Evolutionary conservation across 2,329 filamentous ascomycete genomes (phyloP), one percentile per base, ranked within the genome.

Genomic region (Akanthomyces uredinophilus): DNA sequence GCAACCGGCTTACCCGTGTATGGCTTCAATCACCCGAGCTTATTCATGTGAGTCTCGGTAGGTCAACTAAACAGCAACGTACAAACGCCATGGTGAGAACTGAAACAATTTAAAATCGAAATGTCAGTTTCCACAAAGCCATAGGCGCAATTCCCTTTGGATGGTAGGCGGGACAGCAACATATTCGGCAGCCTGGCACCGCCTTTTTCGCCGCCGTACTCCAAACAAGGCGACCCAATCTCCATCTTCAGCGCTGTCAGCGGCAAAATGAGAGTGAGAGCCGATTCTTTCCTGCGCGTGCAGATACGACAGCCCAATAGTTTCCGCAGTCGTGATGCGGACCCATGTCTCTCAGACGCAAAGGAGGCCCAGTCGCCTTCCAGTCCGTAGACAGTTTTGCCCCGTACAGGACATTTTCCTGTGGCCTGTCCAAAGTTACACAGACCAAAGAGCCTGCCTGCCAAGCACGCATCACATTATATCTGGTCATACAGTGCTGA

Each of bases 341-440:
- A n/a, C 44, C 2, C 27, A 47, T 24, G 20, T 11, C 11, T 27
- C 44, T 14, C 44, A 24, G 22, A 22, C 24, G 27, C 32, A 24
- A 52, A n/a, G 20, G 27, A 35, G 3, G 71, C 73, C 39, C n/a
- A 60, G 63, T 73, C 73, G 11, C 64, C 68, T n/a, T 71, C 71
- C 10, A 68, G 68, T 7, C 71, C 70, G 56, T 74, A 71, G 20
- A 73, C 68, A 5, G 72, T 68, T 67, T 73, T 74, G 37, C 72
- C n/a, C n/a, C n/a, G n/a, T n/a, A 74, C 70, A 60, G 72, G 69
- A 43, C 4, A 35, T 1, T 35, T 35, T 35, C 32, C 32, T 47
- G 2, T 27, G n/a, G 5, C n/a, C 24, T 20, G 44, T 4, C 44
- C 13, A 39, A 39, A 16, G 37, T 39, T 16, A 16, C 14, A 39